Evolutionary conservation across 2,329 filamentous ascomycete species (phyloP).

Genomic region (Graphilbum sp.): DNA sequence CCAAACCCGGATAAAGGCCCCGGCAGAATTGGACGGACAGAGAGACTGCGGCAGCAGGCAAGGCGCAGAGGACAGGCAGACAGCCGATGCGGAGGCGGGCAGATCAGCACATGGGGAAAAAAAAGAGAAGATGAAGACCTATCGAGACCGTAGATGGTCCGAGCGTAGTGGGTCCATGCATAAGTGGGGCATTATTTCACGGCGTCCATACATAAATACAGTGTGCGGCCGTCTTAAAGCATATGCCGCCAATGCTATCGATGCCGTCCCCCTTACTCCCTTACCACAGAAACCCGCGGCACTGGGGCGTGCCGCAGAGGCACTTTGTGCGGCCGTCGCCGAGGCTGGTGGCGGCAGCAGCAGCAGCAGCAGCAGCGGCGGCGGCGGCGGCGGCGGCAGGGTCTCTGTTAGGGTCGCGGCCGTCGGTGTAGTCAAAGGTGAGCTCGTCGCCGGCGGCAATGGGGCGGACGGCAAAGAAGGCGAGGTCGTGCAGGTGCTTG

Average conservation of each 20-base stretch:
- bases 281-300: slow-evolving; percentile 54
- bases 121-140: no score
- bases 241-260: no score
- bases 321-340: slow-evolving; percentile 38
- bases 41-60: neutral
- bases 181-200: no score
- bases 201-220: no score
- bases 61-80: neutral
- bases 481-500: slow-evolving; percentile 58
- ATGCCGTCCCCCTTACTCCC: no score
- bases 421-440: slow-evolving; percentile 67
- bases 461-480: slow-evolving; percentile 54
- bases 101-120: neutral
- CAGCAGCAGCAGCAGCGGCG: no score
- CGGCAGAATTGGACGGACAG: neutral
- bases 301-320: slow-evolving; percentile 48
- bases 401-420: slow-evolving; percentile 18
- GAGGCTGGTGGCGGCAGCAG: no score
- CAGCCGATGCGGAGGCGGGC: neutral
- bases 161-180: no score
- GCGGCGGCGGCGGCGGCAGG: no score
- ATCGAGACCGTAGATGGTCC: no score
- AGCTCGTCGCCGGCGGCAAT: slow-evolving; percentile 52
- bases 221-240: no score
- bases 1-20: no score